These are phyloP conservation scores for Mrakia frigida DNA, from an alignment of 768 basidiomycete species.

Conservation along the genomic window DNA sequence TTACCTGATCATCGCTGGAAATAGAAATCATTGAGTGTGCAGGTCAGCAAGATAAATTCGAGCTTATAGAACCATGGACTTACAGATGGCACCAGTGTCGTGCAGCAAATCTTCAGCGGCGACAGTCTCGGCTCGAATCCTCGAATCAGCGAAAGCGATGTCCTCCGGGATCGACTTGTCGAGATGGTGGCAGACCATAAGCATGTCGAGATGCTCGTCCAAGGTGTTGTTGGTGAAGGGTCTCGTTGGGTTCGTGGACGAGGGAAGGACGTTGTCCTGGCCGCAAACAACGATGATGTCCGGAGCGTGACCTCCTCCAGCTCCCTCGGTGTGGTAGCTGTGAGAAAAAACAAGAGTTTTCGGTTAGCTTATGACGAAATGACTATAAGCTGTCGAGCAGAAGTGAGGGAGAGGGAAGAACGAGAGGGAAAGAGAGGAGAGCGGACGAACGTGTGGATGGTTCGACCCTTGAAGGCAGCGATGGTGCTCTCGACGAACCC, in stretches of 20 bases:
- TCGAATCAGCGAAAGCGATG: slow-evolving; percentile 89
- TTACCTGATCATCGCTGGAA: slow-evolving; percentile 27
- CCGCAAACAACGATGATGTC: slow-evolving; percentile 98
- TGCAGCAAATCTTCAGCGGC: slow-evolving; percentile 96
- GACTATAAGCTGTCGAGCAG: no score
- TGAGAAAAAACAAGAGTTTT: no score
- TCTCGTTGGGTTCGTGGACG: slow-evolving; percentile 93
- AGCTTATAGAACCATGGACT: not conserved
- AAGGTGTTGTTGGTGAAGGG: slow-evolving; percentile 87
- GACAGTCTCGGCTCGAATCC: slow-evolving; percentile 87
- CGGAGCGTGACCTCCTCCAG: slow-evolving; percentile 83
- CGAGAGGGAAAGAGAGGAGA: not conserved
- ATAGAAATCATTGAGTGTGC: not conserved
- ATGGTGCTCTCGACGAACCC: slow-evolving; percentile 65
- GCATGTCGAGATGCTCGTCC: slow-evolving; percentile 97
- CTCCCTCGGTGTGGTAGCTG: slow-evolving; percentile 87
- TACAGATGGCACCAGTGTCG: slow-evolving; percentile 80
- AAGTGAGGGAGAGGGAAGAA: no score
- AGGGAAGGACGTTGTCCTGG: slow-evolving; percentile 80
- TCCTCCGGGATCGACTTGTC: slow-evolving; percentile 85
- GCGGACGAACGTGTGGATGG: slow-evolving; percentile 67
- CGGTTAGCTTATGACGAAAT: no score
- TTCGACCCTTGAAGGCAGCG: slow-evolving; percentile 77
- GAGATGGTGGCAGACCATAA: slow-evolving; percentile 98
- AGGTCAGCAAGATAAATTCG: not conserved